Percentiles rank a stretch among this genome's conserved stretches.
Conservation (phyloP, 164 flowering plant species). For the Tinospora cordifolia region DNA sequence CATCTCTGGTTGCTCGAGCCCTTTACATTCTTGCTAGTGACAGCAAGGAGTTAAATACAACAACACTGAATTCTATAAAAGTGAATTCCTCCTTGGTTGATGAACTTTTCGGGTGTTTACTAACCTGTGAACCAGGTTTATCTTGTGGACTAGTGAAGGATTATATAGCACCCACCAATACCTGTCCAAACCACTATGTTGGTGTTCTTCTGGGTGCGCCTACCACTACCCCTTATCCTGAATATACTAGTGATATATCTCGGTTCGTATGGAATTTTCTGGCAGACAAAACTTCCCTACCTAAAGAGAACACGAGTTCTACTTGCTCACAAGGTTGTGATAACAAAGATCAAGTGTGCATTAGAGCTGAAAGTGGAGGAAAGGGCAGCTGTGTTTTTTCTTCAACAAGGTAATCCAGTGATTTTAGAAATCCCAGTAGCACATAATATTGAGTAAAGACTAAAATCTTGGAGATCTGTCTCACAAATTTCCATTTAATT, state of each 20-base stretch:
- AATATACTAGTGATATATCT: constrained; percentile 49
- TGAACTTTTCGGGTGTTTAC: constrained; percentile 66
- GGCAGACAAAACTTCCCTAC: constrained; percentile 67
- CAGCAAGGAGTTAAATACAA: constrained; percentile 25
- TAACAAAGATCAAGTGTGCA: constrained; percentile 50
- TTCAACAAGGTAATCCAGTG: constrained; percentile 61
- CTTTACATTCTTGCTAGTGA: constrained; percentile 71
- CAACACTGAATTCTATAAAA: constrained; percentile 39
- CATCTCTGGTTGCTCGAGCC: constrained; percentile 78
- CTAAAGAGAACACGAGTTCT: constrained; percentile 29
- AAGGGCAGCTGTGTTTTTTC: constrained; percentile 73
- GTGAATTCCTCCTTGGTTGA: constrained; percentile 71
- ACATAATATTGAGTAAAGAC: neutral
- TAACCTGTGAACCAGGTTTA: constrained; percentile 82
- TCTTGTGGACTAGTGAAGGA: constrained; percentile 65
- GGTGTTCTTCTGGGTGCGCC: constrained; percentile 77
- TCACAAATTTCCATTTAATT: neutral
- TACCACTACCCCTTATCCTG: constrained; percentile 40
- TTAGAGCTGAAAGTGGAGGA: constrained; percentile 48
- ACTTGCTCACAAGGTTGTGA: constrained; percentile 55
- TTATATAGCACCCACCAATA: constrained; percentile 45
- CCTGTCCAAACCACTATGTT: constrained; percentile 82
- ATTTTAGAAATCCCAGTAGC: neutral
- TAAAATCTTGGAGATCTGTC: neutral
- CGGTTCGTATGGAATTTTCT: constrained; percentile 86